phyloP scores from a whole-genome alignment of 768 basidiomycete species.

The Lentinula raphanica region DNA sequence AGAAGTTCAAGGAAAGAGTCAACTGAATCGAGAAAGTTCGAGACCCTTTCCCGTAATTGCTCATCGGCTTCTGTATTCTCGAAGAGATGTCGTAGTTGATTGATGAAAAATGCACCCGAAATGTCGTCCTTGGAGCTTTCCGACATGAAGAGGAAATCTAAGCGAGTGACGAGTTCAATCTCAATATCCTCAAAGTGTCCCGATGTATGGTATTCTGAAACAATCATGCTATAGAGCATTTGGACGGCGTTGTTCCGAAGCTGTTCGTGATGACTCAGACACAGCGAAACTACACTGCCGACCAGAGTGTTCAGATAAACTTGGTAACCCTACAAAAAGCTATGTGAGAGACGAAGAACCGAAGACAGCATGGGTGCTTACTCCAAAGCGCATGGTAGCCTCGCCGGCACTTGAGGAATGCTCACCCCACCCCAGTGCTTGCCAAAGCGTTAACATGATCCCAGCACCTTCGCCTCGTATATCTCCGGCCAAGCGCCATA shows the following conservation, averaged over 20 bases:
- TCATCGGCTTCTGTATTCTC: slow-evolving; percentile 79
- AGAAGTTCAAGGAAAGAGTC: slow-evolving; percentile 90
- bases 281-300: slow-evolving; percentile 85
- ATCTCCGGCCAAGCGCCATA: slow-evolving; percentile 95
- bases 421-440: slow-evolving; percentile 76
- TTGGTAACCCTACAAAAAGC: slow-evolving; percentile 67
- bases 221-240: slow-evolving; percentile 93
- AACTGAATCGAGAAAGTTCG: slow-evolving; percentile 81
- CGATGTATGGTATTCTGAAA: slow-evolving; percentile 82
- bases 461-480: slow-evolving; percentile 87
- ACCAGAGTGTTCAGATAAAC: slow-evolving; percentile 76
- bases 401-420: slow-evolving; percentile 47
- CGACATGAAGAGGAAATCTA: slow-evolving; percentile 91
- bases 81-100: slow-evolving; percentile 85
- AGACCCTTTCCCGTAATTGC: slow-evolving; percentile 69
- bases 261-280: slow-evolving; percentile 92
- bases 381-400: slow-evolving; percentile 61
- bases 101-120: slow-evolving; percentile 88
- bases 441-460: slow-evolving; percentile 78
- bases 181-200: slow-evolving; percentile 87
- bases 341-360: slow-evolving; percentile 8
- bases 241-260: slow-evolving; percentile 86
- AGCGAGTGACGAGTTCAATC: slow-evolving; percentile 83
- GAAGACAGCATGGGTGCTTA: slow-evolving; percentile 31
- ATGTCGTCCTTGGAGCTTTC: slow-evolving; percentile 89